Base-by-base conservation (phyloP, 495 filamentous ascomycete species). In the Clohesyomyces aquaticus region DNA sequence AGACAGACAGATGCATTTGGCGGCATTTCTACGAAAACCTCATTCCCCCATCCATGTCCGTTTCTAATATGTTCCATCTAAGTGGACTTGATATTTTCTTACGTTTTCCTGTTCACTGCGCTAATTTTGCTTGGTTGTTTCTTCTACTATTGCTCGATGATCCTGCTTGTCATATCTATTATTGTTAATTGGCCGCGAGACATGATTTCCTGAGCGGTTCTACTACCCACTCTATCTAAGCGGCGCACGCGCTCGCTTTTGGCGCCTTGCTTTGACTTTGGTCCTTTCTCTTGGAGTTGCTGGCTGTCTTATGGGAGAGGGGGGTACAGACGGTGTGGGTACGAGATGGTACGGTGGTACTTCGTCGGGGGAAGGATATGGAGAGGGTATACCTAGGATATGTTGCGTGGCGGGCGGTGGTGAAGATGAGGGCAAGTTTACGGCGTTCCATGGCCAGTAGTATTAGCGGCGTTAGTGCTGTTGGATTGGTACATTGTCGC, bases 161-260 rank as follows among this genome's bases (percentile, higher is more conserved):
- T 27, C 29, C n/a, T 55, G 25, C 27, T 35, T 47, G 50, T 32
- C 32, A 54, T 41, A 35, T 62, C 41, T 46, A 48, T 56, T 56
- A 38, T 56, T 41, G 41, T 56, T 63, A 63, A 61, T 60, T 32
- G 46, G 52, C n/a, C n/a, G 43, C 43, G 43, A 23, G n/a, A 23
- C 16, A 18, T 23, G 8, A 4, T n/a, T n/a, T n/a, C n/a, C n/a
- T n/a, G n/a, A n/a, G n/a, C n/a, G n/a, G n/a, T 8, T 47, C 21
- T 38, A 38, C 14, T 6, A 6, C 14, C 32, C 14, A 14, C 32
- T 6, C 6, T 54, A 28, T 54, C 28, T 16, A 27, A 8, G 55
- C 55, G 42, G 43, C 55, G 55, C 49, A 59, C 55, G 55, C 55
- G 55, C 55, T 47, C 55, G 52, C 52, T 55, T 41, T 47, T 19